A percentile compares a stretch with the other conserved stretches of the same genome.
These are phyloP conservation scores for Ceratobasidium sp. DNA, from an alignment of 1,284 basidiomycete species.

Conservation along the genomic window DNA sequence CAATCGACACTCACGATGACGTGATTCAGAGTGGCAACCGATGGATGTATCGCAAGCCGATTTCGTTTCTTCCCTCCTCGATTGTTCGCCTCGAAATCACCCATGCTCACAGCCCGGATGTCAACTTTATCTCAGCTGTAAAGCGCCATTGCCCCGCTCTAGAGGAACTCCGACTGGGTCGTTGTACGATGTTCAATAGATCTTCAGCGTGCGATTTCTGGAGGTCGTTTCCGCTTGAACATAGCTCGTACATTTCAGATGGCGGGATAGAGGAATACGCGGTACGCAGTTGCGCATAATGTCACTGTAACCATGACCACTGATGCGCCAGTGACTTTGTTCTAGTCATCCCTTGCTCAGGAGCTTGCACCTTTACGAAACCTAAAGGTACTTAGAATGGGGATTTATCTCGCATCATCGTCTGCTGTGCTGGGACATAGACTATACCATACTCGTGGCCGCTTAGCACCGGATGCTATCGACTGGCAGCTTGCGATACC, in stretches of 20 bases:
- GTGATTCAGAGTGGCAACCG: not conserved
- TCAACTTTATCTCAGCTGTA: slow-evolving; percentile 12
- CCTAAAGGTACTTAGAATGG: slow-evolving; percentile 23
- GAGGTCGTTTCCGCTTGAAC: slow-evolving; percentile 17
- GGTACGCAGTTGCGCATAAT: not conserved
- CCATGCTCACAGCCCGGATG: slow-evolving; percentile 27
- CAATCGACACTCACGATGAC: slow-evolving; percentile 21
- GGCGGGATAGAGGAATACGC: slow-evolving; percentile 36
- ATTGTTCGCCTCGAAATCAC: slow-evolving; percentile 14
- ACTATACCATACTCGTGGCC: slow-evolving; percentile 18
- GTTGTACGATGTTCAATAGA: slow-evolving; percentile 35
- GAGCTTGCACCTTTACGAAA: slow-evolving; percentile 9
- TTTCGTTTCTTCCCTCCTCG: slow-evolving; percentile 18
- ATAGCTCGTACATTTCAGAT: slow-evolving; percentile 33
- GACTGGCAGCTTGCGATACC: slow-evolving; percentile 40
- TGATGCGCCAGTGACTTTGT: not conserved
- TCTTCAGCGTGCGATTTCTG: slow-evolving; percentile 27
- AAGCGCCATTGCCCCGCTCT: slow-evolving; percentile 19
- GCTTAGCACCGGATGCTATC: slow-evolving; percentile 12
- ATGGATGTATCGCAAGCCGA: slow-evolving; percentile 7
- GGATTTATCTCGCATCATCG: slow-evolving; percentile 22
- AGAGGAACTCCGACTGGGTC: slow-evolving; percentile 26
- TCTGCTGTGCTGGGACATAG: slow-evolving; percentile 40
- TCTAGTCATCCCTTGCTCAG: slow-evolving; percentile 9
- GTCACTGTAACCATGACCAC: not conserved